Base-by-base conservation (phyloP, 1,284 basidiomycete genomes). In the Takashimella koratensis region DNA sequence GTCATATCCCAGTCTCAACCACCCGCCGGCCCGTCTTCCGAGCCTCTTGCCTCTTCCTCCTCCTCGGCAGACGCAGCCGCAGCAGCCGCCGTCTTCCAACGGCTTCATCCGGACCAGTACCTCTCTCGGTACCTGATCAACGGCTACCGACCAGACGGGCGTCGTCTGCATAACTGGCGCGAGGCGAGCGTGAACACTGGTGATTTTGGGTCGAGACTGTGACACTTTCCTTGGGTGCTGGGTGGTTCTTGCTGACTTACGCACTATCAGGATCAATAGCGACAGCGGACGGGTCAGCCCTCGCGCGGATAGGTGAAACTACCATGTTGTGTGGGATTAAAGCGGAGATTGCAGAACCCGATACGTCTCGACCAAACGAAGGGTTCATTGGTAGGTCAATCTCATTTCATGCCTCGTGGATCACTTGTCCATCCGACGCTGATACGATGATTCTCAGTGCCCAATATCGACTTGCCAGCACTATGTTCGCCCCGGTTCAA, bases 311-410 rank as follows among this genome's bases (percentile, higher is more conserved):
- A 57, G 93, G 93, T 22, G 83, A 89, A 52, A 95, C 93, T 11
- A 94, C 90, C 0, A 80, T 97, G 26, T 87, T 96, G 0, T 95
- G 92, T 66, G 93, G 93, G 2, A 83, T 97, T 63, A 95, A 95
- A 70, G 90, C 89, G n/a, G 91, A 97, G 76, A 86, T 93, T 42
- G 86, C 90, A 27, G 87, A 91, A 65, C 93, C 93, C 5, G 86
- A 88, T 60, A 74, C 92, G 5, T 84, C 90, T 57, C 76, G 76
- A 4, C 88, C 88, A 1, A 78, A 82, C 21, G 79, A 85, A 30
- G 93, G 94, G 0, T 95, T 88, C 70, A 68, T 97, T 22, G 90
- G 92, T 92, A 22, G 20, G 23, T 8, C 45, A 24, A 12, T 21
- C n/a, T 23, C 3, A n/a, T 20, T 11, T 19, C 12, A 19, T 13